phyloP scores from a whole-genome alignment of 2,329 filamentous ascomycete species.

The Phaeosphaeriaceae sp. region DNA sequence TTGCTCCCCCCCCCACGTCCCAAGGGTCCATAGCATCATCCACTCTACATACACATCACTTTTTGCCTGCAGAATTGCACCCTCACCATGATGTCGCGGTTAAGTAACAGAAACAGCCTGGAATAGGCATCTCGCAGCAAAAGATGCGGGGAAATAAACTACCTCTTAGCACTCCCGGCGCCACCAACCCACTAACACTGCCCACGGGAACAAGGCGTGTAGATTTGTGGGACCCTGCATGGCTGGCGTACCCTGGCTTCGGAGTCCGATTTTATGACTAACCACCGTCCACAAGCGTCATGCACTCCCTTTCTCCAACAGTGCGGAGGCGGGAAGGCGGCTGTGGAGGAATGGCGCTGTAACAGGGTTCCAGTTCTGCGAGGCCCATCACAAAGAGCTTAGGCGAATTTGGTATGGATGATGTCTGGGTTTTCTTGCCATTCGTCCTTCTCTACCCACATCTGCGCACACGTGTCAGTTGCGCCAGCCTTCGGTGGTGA shows the following conservation, averaged over 20 bases:
- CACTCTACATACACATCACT: conserved; percentile 17
- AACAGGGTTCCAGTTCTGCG: conserved; percentile 22
- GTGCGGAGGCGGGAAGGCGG: conserved; percentile 42
- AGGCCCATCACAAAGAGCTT: conserved; percentile 43
- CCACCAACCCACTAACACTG: conserved; percentile 23
- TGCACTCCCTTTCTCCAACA: conserved; percentile 34
- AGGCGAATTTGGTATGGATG: conserved; percentile 97
- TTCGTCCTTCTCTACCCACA: conserved; percentile 99
- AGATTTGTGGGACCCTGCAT: conserved; percentile 29
- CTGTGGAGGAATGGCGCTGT: conserved; percentile 31
- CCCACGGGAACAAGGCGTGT: conserved; percentile 25
- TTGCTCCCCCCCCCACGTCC: conserved; percentile 6
- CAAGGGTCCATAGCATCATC: conserved; percentile 7
- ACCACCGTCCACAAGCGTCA: conserved; percentile 36
- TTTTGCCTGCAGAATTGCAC: conserved; percentile 14
- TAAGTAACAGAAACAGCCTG: conserved; percentile 45
- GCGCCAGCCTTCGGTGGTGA: conserved; percentile 8
- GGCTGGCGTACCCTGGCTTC: conserved; percentile 24
- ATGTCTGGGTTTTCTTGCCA: conserved; percentile 99
- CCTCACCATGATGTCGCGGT: conserved; percentile 18
- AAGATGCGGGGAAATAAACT: conserved; percentile 48
- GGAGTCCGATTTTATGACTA: conserved; percentile 46
- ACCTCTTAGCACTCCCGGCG: conserved; percentile 39
- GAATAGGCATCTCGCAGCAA: conserved; percentile 27
- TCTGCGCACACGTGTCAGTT: conserved; percentile 63